Percentiles rank a stretch among this genome's conserved stretches.
These are phyloP conservation scores for Paraphoma sp. DNA, from an alignment of 2,329 filamentous ascomycete genomes.

Conservation along the genomic window DNA sequence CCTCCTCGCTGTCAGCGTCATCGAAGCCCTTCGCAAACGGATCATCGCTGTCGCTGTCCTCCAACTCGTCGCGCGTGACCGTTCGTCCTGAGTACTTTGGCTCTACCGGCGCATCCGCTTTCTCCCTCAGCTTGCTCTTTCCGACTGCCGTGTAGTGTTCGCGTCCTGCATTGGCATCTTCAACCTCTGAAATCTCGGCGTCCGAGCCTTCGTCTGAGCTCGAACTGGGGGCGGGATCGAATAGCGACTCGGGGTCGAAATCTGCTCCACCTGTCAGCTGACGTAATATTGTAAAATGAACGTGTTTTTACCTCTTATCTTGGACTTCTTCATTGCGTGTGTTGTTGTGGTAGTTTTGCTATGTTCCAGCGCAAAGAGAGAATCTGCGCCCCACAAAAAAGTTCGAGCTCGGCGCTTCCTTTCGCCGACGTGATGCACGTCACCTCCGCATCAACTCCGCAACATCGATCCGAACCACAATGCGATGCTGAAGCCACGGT, in stretches of 20 bases:
- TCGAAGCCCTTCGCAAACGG: constrained; percentile 54
- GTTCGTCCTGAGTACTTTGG: constrained; percentile 80
- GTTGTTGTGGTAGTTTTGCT: constrained; percentile 6
- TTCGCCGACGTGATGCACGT: constrained; percentile 17
- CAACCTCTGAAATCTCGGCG: constrained; percentile 51
- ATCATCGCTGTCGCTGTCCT: constrained; percentile 61
- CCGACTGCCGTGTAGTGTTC: constrained; percentile 87
- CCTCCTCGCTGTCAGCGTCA: constrained; percentile 48
- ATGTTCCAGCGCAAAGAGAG: constrained; percentile 17
- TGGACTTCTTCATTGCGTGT: constrained; percentile 39
- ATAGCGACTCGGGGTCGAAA: constrained; percentile 77
- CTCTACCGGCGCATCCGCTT: constrained; percentile 72
- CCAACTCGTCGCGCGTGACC: constrained; percentile 72
- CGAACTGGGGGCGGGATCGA: constrained; percentile 62
- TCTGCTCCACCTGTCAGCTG: constrained; percentile 58
- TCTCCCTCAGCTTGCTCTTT: constrained; percentile 84
- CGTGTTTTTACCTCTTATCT: constrained; percentile 29
- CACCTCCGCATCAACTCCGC: constrained; percentile 34
- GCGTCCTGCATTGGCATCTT: constrained; percentile 66
- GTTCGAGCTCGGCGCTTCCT: constrained; percentile 24
- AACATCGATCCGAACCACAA: constrained; percentile 16
- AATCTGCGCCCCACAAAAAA: constrained; percentile 39
- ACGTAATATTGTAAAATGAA: not conserved
- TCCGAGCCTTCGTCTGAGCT: constrained; percentile 63
- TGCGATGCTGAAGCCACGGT: constrained; percentile 50